Base-by-base conservation (phyloP, 1,284 basidiomycete genomes). In the Marasmius fiardii region DNA sequence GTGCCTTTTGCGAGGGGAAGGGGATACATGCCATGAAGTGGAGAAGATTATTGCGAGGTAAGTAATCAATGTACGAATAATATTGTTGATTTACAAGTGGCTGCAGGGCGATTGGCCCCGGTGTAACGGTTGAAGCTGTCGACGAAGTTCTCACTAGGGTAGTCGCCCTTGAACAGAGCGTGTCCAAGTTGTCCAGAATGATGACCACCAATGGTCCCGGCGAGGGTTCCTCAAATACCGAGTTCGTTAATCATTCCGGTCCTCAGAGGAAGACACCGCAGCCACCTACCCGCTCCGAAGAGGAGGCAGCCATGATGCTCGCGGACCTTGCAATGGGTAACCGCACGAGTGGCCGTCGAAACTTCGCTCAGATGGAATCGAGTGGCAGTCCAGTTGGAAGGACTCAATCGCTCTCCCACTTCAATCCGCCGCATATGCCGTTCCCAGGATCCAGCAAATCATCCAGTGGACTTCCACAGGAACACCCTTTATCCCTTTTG, bases 281-380 rank as follows among this genome's bases (percentile, higher is more conserved):
- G 21, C 54, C 39, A 14, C 31, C n/a, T 23, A 51, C 54, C 44
- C 41, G 21, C n/a, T n/a, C 56, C 7, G 63, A 66, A 44, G 64
- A 66, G 51, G 64, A 64, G 44, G 62, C 61, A 11, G 64, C 63
- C 1, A 64, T 66, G 64, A 66, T 66, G 62, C 60, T 66, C 14
- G 64, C 64, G 49, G 64, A 66, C 50, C 63, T 66, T 41, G 64
- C 64, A 20, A 64, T 66, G 63, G 64, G 63, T 11, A 60, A 66
- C 52, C 58, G 61, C 8, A 57, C 64, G 24, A 66, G 64, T 44
- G 54, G 56, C n/a, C 56, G 54, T 16, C 62, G 64, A 3, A 63
- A 61, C 14, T 53, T 62, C 10, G 56, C 59, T 34, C 62, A 64
- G 16, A 51, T 63, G 10, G 59, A 63, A 12, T 26, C 48, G 26